phyloP scores from a whole-genome alignment of 2,329 filamentous ascomycete genomes.

The Cercospora berteroae region DNA sequence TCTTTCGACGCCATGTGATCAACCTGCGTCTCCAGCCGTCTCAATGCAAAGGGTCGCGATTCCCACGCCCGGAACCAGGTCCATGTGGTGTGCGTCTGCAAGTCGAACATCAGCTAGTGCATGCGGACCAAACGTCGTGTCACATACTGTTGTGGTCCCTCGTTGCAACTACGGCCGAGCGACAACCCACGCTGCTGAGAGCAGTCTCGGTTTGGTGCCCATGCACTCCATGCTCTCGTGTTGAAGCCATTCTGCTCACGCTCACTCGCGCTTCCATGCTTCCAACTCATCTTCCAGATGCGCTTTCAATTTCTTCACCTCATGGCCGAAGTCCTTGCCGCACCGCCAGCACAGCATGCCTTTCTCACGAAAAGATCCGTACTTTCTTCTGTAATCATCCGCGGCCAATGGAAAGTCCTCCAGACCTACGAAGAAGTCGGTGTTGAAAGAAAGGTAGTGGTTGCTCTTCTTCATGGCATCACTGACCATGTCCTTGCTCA shows the following conservation, averaged over 20 bases:
- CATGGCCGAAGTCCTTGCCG: slow-evolving; percentile 67
- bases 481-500: slow-evolving; percentile 76
- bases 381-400: slow-evolving; percentile 65
- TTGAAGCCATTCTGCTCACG: background rate
- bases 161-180: background rate
- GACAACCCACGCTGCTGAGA: background rate
- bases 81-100: background rate
- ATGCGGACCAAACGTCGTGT: background rate
- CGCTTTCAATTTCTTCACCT: slow-evolving; percentile 69
- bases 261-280: slow-evolving; percentile 66
- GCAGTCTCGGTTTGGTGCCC: background rate
- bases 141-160: background rate
- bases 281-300: slow-evolving; percentile 76
- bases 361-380: slow-evolving; percentile 50
- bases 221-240: background rate
- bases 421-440: slow-evolving; percentile 75
- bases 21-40: background rate
- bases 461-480: slow-evolving; percentile 71
- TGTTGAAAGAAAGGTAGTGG: slow-evolving; percentile 91
- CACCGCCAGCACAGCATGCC: slow-evolving; percentile 86
- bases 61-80: background rate
- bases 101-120: background rate
- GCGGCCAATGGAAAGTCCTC: slow-evolving; percentile 72
- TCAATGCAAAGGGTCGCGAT: background rate
- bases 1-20: background rate